Conservation (phyloP, 352 stramenopile species). For the Phytopythium litorale region DNA sequence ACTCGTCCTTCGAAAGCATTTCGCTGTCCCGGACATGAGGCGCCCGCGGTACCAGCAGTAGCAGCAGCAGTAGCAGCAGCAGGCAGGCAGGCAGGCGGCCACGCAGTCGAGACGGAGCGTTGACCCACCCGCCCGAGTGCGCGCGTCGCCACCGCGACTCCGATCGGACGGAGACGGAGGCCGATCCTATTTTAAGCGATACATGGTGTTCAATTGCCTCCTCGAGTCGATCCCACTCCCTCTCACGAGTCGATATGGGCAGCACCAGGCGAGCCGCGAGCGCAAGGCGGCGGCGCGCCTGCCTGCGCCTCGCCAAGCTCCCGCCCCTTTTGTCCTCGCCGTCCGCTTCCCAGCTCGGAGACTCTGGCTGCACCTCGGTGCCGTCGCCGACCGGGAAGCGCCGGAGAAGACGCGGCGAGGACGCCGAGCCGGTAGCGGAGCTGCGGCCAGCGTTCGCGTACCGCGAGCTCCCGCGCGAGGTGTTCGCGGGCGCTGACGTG, state of each 20-base stretch:
- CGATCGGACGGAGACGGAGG: not conserved
- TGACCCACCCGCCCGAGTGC: not conserved
- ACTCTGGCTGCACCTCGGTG: not conserved
- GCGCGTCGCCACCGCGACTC: not conserved
- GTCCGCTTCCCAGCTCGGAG: not conserved
- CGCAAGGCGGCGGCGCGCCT: not conserved
- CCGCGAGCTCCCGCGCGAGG: slow-evolving; percentile 55
- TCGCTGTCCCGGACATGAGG: slow-evolving; percentile 28
- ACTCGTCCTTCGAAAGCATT: slow-evolving; percentile 82
- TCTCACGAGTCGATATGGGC: not conserved
- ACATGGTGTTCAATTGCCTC: too few species aligned
- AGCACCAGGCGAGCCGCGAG: not conserved
- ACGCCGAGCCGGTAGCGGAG: slow-evolving; percentile 18
- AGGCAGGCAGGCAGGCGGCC: not conserved
- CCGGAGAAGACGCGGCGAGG: not conserved
- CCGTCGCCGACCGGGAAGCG: not conserved
- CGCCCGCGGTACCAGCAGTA: too few species aligned
- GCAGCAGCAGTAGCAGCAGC: too few species aligned
- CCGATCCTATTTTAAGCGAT: not conserved
- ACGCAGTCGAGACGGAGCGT: not conserved
- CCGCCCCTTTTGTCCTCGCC: not conserved
- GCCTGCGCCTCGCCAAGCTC: slow-evolving; percentile 34
- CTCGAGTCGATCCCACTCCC: not conserved
- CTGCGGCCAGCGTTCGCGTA: slow-evolving; percentile 49
- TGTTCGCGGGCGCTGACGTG: slow-evolving; percentile 49